These are phyloP conservation scores for Cyclanthera cordifolia DNA, from an alignment of 306 rosid species.

Conservation along the genomic window DNA sequence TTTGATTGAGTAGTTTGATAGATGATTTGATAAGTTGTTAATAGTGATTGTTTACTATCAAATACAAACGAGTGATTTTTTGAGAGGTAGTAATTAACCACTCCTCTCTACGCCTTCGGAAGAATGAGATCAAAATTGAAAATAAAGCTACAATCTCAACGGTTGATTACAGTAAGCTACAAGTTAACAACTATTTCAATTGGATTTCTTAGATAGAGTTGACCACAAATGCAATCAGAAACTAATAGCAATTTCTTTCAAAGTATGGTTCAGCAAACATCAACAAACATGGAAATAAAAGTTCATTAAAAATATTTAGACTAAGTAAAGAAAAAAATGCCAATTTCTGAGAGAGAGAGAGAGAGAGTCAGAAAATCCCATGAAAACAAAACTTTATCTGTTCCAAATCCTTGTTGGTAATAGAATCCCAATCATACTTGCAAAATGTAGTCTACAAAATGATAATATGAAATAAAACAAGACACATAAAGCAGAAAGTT, in stretches of 20 bases:
- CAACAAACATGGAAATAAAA: not conserved
- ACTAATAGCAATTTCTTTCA: not conserved
- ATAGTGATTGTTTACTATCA: no score
- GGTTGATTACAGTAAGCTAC: not conserved
- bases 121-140: no score
- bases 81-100: no score
- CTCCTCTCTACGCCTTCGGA: no score
- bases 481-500: conserved; percentile 9
- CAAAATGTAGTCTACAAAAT: no score
- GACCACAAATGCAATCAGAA: not conserved
- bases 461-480: conserved; percentile 8
- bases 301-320: not conserved
- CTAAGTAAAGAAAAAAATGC: not conserved
- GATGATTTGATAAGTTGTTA: no score
- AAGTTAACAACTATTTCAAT: not conserved
- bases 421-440: not conserved
- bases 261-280: not conserved
- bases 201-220: not conserved
- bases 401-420: conserved; percentile 9
- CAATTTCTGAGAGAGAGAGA: not conserved
- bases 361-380: not conserved
- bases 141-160: not conserved
- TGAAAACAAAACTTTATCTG: conserved; percentile 2
- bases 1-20: no score
- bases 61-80: no score